Base-by-base conservation (phyloP, 208 protist species). In the Crithidia expoeki region DNA sequence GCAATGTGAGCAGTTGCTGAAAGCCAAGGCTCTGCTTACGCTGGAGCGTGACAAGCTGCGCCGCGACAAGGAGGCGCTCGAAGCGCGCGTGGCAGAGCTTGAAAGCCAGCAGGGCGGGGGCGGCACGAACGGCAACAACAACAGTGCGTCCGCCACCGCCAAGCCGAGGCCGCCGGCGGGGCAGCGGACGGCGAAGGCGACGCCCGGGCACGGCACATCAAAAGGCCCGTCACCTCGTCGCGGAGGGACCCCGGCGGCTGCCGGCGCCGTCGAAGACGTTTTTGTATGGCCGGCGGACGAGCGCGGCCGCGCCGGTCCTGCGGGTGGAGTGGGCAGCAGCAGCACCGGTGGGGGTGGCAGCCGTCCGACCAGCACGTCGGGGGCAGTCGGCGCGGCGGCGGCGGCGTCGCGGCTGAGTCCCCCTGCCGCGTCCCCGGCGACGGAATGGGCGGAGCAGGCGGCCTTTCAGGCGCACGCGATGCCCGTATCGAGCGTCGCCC, bases 381-480 rank as follows among this genome's bases (percentile, higher is more conserved):
- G n/a, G n/a, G n/a, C 58, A 9, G 38, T 17, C 4, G 7, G 16
- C 33, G 36, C 14, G 23, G 57, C 57, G n/a, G 38, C 27, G 28
- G 57, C 38, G 10, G 38, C 30, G 28, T 25, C 59, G 7, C 25
- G 28, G 3, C 58, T 63, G 32, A 30, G 42, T 17, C 16, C 79
- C 2, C 7, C 62, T 11, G 19, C 46, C 9, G 56, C 21, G 9
- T 59, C 71, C 40, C 56, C 89, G 4, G 77, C 79, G n/a, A 60
- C 67, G 9, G 71, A 70, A 33, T 95, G 90, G 93, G 60, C 74
- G n/a, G 84, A 83, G 64, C 83, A 90, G 68, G 69, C 68, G 7
- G 74, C 67, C n/a, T 91, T 97, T 34, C 81, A 84, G 55, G 89
- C 89, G 2, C 95, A 98, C 78, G 80, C 91, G 3, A 95, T 96